Base-by-base conservation (phyloP, 2,329 filamentous ascomycete genomes). In the Apiospora phragmitis region DNA sequence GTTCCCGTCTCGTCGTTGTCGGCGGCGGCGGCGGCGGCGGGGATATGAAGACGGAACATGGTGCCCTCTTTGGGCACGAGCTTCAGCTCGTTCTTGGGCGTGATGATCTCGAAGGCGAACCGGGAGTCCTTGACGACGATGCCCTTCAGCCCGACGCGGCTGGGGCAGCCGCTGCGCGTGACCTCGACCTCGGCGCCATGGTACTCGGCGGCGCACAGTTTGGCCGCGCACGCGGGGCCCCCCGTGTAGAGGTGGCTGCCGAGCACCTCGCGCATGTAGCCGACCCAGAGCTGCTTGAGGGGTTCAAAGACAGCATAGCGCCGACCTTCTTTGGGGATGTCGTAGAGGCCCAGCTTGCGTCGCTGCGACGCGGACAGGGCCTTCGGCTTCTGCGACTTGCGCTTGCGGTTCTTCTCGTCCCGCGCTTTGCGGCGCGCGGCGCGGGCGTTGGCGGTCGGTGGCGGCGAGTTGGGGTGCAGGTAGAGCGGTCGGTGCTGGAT, bases 61-160 rank as follows among this genome's bases (percentile, higher is more conserved):
- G 94, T 95, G 49, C 94, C 92, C 79, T 97, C 94, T 79, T 99
- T 99, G 4, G 96, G 95, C 70, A 98, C 86, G 51, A 90, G 85
- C 83, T 96, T 97, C 59, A 96, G 77, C 74, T 87, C 84, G 81
- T 95, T 87, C 75, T 86, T 87, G 77, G 81, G 85, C 3, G 94
- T 97, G 49, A 98, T 87, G 72, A 99, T 83, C 80, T 97, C 93
- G 81, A 98, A 93, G 1, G 92, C 91, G 77, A 93, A 95, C 79
- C 92, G 94, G 68, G 93, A 92, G 83, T 99, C 96, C 79, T 93
- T 91, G 51, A 98, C 90, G 72, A 98, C 93, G 75, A 98, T 95
- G 21, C 96, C 96, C 76, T 86, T 89, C 69, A 95, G 82, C 0
- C 96, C 95, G 0, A 99, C 95, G 21, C 95, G 87, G 69, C 93